A percentile compares a stretch with the other conserved stretches of the same genome.
phyloP scores from a whole-genome alignment of 345 rosid genomes.

The Citrus trifoliata region DNA sequence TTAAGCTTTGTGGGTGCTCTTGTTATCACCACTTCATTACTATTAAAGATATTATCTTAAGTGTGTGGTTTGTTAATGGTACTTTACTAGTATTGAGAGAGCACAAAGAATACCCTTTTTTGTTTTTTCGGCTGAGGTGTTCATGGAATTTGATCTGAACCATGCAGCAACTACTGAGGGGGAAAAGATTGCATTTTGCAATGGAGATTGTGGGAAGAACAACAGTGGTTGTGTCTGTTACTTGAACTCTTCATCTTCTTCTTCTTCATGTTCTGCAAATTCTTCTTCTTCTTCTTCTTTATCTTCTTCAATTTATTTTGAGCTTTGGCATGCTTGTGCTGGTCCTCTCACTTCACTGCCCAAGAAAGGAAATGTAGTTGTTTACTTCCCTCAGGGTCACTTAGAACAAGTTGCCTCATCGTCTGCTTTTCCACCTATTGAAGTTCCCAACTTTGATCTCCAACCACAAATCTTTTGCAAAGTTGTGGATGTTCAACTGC shows the following conservation, averaged over 20 bases:
- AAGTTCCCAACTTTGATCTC: slow-evolving; percentile 53
- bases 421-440: slow-evolving; percentile 41
- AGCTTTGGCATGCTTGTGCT: slow-evolving; percentile 94
- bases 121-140: slow-evolving; percentile 13
- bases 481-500: slow-evolving; percentile 63
- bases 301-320: slow-evolving; percentile 65
- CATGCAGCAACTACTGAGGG: slow-evolving; percentile 54
- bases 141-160: slow-evolving; percentile 97
- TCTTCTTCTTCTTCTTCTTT: slow-evolving; percentile 40
- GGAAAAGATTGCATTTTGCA: slow-evolving; percentile 52
- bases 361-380: slow-evolving; percentile 74
- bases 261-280: slow-evolving; percentile 48
- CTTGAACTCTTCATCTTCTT: slow-evolving; percentile 47
- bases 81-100: slow-evolving; percentile 22
- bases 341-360: slow-evolving; percentile 82
- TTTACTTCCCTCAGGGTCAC: slow-evolving; percentile 88
- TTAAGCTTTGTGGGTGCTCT: slow-evolving; percentile 24
- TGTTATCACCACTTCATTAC: slow-evolving; percentile 29
- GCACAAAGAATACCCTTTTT: background rate
- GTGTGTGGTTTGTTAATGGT: slow-evolving; percentile 14
- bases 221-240: slow-evolving; percentile 34
- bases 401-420: slow-evolving; percentile 61
- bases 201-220: slow-evolving; percentile 39
- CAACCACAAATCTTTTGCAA: slow-evolving; percentile 71
- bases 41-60: slow-evolving; percentile 4